These are phyloP conservation scores for Mortierella sp. DNA, from an alignment of 371 early-diverging fungal genomes.

Conservation along the genomic window DNA sequence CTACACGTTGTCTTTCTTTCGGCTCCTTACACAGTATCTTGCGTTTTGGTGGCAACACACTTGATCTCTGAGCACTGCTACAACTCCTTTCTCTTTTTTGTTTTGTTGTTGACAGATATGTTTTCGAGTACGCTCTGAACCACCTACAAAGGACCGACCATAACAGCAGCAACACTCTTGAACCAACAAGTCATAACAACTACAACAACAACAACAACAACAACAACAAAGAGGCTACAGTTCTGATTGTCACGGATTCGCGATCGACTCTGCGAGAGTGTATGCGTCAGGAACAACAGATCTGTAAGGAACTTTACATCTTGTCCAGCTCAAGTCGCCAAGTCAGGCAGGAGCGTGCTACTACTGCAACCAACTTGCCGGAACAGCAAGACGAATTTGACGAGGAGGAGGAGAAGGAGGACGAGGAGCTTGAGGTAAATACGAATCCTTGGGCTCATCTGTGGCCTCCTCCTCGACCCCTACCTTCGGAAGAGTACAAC, in stretches of 20 bases:
- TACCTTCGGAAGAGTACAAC: conserved; percentile 21
- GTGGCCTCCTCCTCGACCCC: conserved; percentile 6
- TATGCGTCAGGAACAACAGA: conserved; percentile 23
- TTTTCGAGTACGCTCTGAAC: conserved; percentile 40
- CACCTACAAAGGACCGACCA: conserved; percentile 12
- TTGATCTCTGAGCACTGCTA: neutral
- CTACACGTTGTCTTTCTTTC: neutral
- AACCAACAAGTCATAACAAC: neutral
- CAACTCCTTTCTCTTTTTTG: neutral
- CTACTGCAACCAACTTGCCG: too few relatives aligned
- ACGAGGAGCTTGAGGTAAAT: neutral
- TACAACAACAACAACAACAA: too few relatives aligned
- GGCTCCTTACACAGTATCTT: too few relatives aligned
- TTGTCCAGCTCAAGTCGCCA: neutral
- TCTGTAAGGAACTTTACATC: neutral
- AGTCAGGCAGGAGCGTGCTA: neutral
- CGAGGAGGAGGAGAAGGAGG: too few relatives aligned
- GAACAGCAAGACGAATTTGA: too few relatives aligned
- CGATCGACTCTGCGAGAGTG: neutral
- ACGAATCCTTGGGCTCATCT: conserved; percentile 33
- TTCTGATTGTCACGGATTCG: conserved; percentile 32
- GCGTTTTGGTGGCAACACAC: neutral
- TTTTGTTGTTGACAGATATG: conserved; percentile 23
- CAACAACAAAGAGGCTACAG: neutral
- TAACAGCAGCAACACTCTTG: neutral